Evolutionary conservation across 2,329 filamentous ascomycete species (phyloP).

Genomic region (Aspergillus melleus): DNA sequence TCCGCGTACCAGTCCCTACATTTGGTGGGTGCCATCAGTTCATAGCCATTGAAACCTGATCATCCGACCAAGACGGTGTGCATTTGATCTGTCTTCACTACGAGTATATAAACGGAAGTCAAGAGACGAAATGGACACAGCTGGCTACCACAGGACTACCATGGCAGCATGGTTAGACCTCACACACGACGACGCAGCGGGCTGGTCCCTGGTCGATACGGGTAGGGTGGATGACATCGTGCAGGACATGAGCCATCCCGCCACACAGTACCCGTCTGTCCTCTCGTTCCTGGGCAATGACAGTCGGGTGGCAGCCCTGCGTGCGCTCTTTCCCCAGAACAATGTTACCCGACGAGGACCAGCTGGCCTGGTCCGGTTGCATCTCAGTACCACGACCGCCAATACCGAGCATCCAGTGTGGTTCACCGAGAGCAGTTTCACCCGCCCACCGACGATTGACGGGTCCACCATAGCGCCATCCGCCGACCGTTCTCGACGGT

Average conservation of each 20-base stretch:
- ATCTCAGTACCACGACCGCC: slow-evolving; percentile 13
- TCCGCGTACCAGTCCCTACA: neutral
- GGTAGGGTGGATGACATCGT: slow-evolving; percentile 1
- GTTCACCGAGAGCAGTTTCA: slow-evolving; percentile 14
- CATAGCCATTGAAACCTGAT: neutral
- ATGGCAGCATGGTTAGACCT: slow-evolving; percentile 19
- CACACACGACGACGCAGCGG: slow-evolving; percentile 2
- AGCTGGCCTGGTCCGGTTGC: slow-evolving; percentile 9
- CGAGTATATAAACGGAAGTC: neutral
- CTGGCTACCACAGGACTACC: neutral
- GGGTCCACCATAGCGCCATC: neutral
- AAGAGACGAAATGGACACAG: neutral
- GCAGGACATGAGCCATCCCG: no score
- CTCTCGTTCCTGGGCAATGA: slow-evolving; percentile 15
- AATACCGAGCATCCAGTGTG: slow-evolving; percentile 10
- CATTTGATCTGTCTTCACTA: neutral
- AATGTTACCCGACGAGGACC: slow-evolving; percentile 14
- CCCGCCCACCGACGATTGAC: neutral
- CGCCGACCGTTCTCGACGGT: slow-evolving; percentile 4
- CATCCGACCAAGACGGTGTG: neutral
- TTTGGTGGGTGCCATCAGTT: neutral
- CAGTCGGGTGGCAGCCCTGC: slow-evolving; percentile 15
- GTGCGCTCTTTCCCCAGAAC: slow-evolving; percentile 16
- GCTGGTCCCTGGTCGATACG: slow-evolving; percentile 16
- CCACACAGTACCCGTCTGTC: neutral